Base-by-base conservation (phyloP, 441 rosid species). In the Mallotus repandus region DNA sequence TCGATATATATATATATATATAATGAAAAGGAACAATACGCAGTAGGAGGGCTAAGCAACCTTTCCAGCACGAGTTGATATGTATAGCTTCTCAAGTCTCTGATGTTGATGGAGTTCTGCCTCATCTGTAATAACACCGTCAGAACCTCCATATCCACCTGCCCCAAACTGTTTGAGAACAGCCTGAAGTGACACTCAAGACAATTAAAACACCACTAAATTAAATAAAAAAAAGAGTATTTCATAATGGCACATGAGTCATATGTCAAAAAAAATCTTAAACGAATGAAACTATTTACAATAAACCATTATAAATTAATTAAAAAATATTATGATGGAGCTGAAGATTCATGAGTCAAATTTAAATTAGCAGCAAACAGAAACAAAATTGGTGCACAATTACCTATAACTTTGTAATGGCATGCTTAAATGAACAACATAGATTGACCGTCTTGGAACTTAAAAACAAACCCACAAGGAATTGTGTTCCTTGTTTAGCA, bases 31-130 rank as follows among this genome's bases (percentile, higher is more conserved):
- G 22, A 70, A 35, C 72, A 41, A 12, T 63, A 68, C 19, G 45
- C 50, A 4, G 53, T 19, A 64, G 66, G 74, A 64, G 19, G 48
- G 69, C 52, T 14, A 45, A 43, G 45, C 77, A 82, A 94, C 98
- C 98, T 94, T 92, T 71, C 87, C 95, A 69, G 90, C 81, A 46
- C 97, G 97, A 2, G 98, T 94, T 60, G 98, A 92, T 71, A 94
- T 86, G 80, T 89, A 94, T 69, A 94, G 97, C 87, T 84, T 94
- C 89, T 92, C 97, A 56, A 94, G 91, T 75, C 82, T 91, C 81
- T 94, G 97, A 87, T 94, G 98, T 43, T 85, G 87, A 52, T 81
- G 89, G 62, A 88, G 80, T 80, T 90, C 97, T 55, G 86, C 89
- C 82, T 89, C 97, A 76, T 94, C 97, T 41, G 94, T 83, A 70